Evolutionary conservation across 75 land plant species (phyloP).

Genomic region (Cunninghamia lanceolata): DNA sequence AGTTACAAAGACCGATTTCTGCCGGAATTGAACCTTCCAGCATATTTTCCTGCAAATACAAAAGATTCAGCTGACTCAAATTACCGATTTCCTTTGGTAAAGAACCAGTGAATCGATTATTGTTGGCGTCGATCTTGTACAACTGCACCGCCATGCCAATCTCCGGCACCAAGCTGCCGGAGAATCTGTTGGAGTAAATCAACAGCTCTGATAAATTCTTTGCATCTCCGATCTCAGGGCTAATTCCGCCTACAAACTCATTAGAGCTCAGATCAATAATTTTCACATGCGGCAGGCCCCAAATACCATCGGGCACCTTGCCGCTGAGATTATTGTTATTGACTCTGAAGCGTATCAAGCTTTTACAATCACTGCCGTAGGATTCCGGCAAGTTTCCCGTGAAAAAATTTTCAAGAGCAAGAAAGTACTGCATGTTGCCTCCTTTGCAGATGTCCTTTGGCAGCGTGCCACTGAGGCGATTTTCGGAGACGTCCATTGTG

Average conservation of each 20-base stretch:
- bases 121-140: slow-evolving; percentile 26
- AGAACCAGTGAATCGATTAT: slow-evolving; percentile 49
- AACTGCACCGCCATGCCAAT: slow-evolving; percentile 38
- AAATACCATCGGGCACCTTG: slow-evolving; percentile 45
- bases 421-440: slow-evolving; percentile 29
- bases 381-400: slow-evolving; percentile 47
- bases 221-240: slow-evolving; percentile 41
- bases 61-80: slow-evolving; percentile 26
- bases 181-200: slow-evolving; percentile 39
- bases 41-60: slow-evolving; percentile 46
- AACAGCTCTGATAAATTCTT: slow-evolving; percentile 24
- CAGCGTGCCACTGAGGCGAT: slow-evolving; percentile 20
- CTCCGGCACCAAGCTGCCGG: slow-evolving; percentile 50
- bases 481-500: slow-evolving; percentile 20
- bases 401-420: slow-evolving; percentile 49
- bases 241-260: slow-evolving; percentile 54
- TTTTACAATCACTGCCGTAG: slow-evolving; percentile 35
- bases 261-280: slow-evolving; percentile 62
- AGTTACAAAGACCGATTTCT: slow-evolving; percentile 30
- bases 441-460: slow-evolving; percentile 31
- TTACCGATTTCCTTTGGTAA: slow-evolving; percentile 48
- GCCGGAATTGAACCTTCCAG: slow-evolving; percentile 62
- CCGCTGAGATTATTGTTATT: slow-evolving; percentile 56
- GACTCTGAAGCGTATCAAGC: slow-evolving; percentile 48
- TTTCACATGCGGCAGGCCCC: slow-evolving; percentile 51